These are phyloP conservation scores for Aphanomyces invadans DNA, from an alignment of 352 stramenopile genomes.

Conservation along the genomic window DNA sequence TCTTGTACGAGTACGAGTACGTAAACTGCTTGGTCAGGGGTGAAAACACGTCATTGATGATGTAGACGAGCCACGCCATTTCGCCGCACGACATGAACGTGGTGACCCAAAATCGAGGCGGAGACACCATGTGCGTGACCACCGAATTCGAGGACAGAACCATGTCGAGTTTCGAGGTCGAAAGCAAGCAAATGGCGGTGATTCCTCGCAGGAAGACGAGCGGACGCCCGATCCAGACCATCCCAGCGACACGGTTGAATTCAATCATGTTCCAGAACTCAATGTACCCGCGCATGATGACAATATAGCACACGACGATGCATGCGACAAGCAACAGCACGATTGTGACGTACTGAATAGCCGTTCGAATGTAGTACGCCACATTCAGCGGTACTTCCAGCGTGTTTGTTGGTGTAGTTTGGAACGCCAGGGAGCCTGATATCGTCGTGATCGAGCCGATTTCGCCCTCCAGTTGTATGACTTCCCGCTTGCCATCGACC, in stretches of 20 bases:
- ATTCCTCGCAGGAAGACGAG: neutral
- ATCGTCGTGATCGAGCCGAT: neutral
- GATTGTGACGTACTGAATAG: neutral
- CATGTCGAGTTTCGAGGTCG: neutral
- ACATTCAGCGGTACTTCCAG: constrained; percentile 11
- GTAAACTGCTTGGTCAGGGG: neutral
- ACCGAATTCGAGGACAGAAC: neutral
- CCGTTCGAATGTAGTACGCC: neutral
- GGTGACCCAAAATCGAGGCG: neutral
- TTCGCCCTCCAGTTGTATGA: too few relatives aligned
- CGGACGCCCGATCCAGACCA: constrained; percentile 8
- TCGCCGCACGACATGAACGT: neutral
- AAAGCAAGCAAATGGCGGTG: constrained; percentile 6
- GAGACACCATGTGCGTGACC: neutral
- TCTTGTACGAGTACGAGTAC: neutral
- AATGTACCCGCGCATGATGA: neutral
- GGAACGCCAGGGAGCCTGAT: too few relatives aligned
- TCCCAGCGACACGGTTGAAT: neutral
- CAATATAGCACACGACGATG: too few relatives aligned
- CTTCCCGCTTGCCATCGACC: constrained; percentile 1
- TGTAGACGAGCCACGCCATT: neutral
- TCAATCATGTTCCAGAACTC: neutral
- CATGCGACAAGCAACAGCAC: constrained; percentile 1
- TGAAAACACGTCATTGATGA: constrained; percentile 8
- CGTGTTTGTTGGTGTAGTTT: neutral